Evolutionary conservation across 306 rosid species (phyloP), one percentile per base, ranked within the genome.

Genomic region (Vigna trinervia): DNA sequence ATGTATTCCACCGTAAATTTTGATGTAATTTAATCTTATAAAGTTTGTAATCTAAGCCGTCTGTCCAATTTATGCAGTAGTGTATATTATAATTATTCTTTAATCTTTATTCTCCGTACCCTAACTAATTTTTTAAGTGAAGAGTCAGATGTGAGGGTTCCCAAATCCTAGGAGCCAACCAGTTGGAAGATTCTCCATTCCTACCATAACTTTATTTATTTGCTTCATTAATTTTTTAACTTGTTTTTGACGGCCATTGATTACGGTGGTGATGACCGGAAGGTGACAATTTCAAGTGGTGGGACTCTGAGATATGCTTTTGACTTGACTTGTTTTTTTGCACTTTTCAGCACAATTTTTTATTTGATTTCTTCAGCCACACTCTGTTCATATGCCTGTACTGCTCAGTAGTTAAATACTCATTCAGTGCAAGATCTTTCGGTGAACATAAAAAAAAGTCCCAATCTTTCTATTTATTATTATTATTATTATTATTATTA

Each of bases 111-210:
- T 34, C 34, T 46, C 43, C 43, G 80, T 50, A 60, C 61, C 43
- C 45, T 20, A 17, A 62, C 41, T 2, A 77, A n/a, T 63, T 19
- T 6, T 36, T 47, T 3, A 19, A 2, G 77, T 69, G 48, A 41
- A 19, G 74, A 11, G 6, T 50, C 36, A 51, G 13, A 57, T 67
- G 67, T 45, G 74, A 54, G 47, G 63, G 81, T 54, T 81, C 75
- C 81, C 60, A 43, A 45, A 62, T 43, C 75, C 60, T 23, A 7
- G 85, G 82, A 82, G 32, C 46, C 60, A 75, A 62, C 58, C 81
- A 62, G 56, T 70, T 71, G 45, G 69, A 73, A 71, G 82, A 71
- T 82, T 64, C 74, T 70, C 78, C 78, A 63, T 62, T 67, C 62
- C 41, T 26, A 41, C 39, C 17, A 3, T 10, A 2, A 30, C 34